Conservation (phyloP, 352 stramenopile genomes). For the Phytophthora colocasiae region DNA sequence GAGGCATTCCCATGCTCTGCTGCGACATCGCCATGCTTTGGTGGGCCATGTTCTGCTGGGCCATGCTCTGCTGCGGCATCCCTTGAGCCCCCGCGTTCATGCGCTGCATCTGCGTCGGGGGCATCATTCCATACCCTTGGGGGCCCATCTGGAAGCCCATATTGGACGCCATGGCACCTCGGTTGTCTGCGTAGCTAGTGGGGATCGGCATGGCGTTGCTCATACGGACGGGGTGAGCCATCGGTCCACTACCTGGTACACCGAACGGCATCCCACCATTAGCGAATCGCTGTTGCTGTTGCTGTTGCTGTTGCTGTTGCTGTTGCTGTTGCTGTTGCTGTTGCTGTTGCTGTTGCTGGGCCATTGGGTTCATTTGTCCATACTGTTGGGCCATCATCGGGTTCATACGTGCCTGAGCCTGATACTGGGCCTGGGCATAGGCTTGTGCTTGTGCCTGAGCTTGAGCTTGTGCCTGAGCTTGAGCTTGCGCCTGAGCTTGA, state of each 20-base stretch:
- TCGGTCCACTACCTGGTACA: constrained; percentile 28
- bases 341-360: constrained; percentile 44
- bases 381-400: constrained; percentile 54
- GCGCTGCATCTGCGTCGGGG: constrained; percentile 40
- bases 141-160: constrained; percentile 55
- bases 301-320: constrained; percentile 50
- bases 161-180: constrained; percentile 36
- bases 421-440: constrained; percentile 58
- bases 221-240: constrained; percentile 40
- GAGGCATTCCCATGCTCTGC: constrained; percentile 33
- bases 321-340: constrained; percentile 57
- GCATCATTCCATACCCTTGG: constrained; percentile 66
- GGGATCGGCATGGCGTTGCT: constrained; percentile 38
- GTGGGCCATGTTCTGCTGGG: constrained; percentile 36
- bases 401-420: constrained; percentile 73
- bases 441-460: constrained; percentile 45
- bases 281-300: constrained; percentile 57
- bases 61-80: constrained; percentile 42
- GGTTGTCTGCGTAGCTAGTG: constrained; percentile 45
- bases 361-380: constrained; percentile 45
- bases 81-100: constrained; percentile 44
- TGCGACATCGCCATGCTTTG: constrained; percentile 42
- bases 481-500: constrained; percentile 36
- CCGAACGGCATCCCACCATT: constrained; percentile 49
- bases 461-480: constrained; percentile 32